Evolutionary conservation across 371 early-diverging fungal species (phyloP).

Genomic region (Quaeritorhiza haematococci): DNA sequence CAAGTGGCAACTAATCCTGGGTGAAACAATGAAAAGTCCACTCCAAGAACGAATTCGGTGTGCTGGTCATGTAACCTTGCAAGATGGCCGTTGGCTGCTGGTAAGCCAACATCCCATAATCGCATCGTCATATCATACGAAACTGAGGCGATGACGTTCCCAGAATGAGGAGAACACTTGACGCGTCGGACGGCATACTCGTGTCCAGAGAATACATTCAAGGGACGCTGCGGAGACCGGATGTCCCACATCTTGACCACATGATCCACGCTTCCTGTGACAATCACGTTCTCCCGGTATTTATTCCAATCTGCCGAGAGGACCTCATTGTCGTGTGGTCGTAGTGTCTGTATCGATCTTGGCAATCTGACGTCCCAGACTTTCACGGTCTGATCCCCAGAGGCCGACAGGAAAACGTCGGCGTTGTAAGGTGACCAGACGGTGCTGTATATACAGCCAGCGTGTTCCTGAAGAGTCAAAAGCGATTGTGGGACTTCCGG

Average conservation of each 20-base stretch:
- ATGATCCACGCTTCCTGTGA: constrained; percentile 83
- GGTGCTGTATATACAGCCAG: constrained; percentile 82
- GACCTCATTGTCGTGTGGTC: constrained; percentile 83
- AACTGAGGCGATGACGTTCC: constrained; percentile 70
- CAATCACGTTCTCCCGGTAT: constrained; percentile 70
- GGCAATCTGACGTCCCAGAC: constrained; percentile 78
- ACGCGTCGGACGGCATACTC: constrained; percentile 87
- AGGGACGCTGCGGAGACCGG: constrained; percentile 65
- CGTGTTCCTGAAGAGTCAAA: constrained; percentile 78
- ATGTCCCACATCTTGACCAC: constrained; percentile 87
- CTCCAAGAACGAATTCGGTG: constrained; percentile 90
- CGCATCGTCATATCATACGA: constrained; percentile 93
- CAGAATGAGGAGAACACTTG: constrained; percentile 83
- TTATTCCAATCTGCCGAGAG: constrained; percentile 94
- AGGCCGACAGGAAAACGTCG: constrained; percentile 76
- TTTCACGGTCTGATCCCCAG: constrained; percentile 84
- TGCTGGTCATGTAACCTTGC: constrained; percentile 60
- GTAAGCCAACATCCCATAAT: constrained; percentile 67
- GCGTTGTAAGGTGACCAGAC: constrained; percentile 79
- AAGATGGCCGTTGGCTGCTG: constrained; percentile 1
- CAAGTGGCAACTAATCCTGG: constrained; percentile 85
- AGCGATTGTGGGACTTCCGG: constrained; percentile 75
- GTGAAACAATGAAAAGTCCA: constrained; percentile 82
- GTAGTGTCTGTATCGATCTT: constrained; percentile 64
- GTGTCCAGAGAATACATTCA: constrained; percentile 71